These are phyloP conservation scores for Cryphonectria nitschkei DNA, from an alignment of 2,329 filamentous ascomycete genomes.

Conservation along the genomic window DNA sequence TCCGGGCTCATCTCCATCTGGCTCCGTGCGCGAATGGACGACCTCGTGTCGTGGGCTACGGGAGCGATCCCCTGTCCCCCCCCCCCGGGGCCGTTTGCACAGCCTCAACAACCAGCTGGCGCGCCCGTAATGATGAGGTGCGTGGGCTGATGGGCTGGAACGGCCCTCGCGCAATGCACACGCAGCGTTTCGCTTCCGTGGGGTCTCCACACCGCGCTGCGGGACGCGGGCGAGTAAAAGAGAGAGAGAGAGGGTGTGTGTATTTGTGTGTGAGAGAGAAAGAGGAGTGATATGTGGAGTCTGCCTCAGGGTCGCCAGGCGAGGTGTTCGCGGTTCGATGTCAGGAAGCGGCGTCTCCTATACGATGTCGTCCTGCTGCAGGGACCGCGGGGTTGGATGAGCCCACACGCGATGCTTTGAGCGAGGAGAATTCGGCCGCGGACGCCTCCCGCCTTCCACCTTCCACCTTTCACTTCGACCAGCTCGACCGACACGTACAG, in stretches of 20 bases:
- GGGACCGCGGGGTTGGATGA: neutral
- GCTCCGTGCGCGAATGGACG: neutral
- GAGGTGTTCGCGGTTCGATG: constrained; percentile 18
- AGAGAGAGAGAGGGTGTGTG: neutral
- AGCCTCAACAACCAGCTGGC: constrained; percentile 25
- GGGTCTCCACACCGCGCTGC: constrained; percentile 10
- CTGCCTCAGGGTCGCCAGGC: neutral
- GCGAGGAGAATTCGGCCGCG: neutral
- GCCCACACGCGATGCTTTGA: neutral
- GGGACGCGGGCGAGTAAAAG: neutral
- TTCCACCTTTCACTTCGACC: neutral
- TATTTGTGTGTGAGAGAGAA: neutral
- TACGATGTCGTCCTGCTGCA: neutral
- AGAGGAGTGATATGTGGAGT: neutral
- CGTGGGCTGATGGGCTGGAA: constrained; percentile 4
- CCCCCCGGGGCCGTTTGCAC: constrained; percentile 11
- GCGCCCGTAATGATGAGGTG: constrained; percentile 18
- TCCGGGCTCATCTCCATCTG: constrained; percentile 1
- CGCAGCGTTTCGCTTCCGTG: constrained; percentile 16
- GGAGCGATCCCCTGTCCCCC: neutral
- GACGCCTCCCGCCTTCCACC: neutral
- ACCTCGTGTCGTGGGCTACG: constrained; percentile 14
- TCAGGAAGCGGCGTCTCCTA: constrained; percentile 8
- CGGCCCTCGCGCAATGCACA: neutral
- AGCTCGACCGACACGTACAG: neutral